Evolutionary conservation across 805 yeast genomes (phyloP), one percentile per base, ranked within the genome.

Genomic region (Metschnikowia rubicola): DNA sequence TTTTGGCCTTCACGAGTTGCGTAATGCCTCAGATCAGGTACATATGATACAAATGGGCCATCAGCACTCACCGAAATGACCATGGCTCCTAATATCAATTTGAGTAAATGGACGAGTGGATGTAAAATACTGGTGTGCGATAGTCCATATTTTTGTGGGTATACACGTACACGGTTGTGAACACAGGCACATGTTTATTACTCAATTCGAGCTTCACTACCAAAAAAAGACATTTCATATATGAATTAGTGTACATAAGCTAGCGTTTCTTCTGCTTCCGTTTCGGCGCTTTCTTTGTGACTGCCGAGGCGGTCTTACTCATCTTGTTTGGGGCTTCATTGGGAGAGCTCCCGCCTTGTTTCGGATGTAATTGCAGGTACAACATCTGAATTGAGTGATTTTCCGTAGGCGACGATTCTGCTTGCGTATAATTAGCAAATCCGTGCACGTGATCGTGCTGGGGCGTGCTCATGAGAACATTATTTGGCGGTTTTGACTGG

Each of bases 401-500:
- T 35, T 41, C 48, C 13, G 51, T 44, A 8, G 57, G 56, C 46
- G 52, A 47, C 8, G 39, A 31, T 17, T 45, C 48, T 10, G 47
- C 54, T 9, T 43, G 43, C 31, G 30, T 11, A 26, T 19, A 48
- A 12, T 38, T 3, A 30, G 19, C 5, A 29, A 11, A 29, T 26
- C 31, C 29, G 13, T 60, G 42, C 6, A 66, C 52, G 43, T 57
- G 59, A 31, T 63, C 69, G 50, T 68, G 74, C 46, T 68, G 73
- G 4, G 77, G 77, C 6, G 77, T 71, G 42, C 75, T 70, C 73
- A 71, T 68, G 63, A 66, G 60, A 70, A 67, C 68, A 47, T 49
- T 49, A 55, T 56, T 35, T 36, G 53, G 37, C 48, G 55, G 30
- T 42, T 52, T 12, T 32, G 54, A 33, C 34, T 46, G 53, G 31